A percentile compares a stretch with the other conserved stretches of the same genome.
phyloP scores from a whole-genome alignment of 352 stramenopile genomes.

The Phytophthora cajani region DNA sequence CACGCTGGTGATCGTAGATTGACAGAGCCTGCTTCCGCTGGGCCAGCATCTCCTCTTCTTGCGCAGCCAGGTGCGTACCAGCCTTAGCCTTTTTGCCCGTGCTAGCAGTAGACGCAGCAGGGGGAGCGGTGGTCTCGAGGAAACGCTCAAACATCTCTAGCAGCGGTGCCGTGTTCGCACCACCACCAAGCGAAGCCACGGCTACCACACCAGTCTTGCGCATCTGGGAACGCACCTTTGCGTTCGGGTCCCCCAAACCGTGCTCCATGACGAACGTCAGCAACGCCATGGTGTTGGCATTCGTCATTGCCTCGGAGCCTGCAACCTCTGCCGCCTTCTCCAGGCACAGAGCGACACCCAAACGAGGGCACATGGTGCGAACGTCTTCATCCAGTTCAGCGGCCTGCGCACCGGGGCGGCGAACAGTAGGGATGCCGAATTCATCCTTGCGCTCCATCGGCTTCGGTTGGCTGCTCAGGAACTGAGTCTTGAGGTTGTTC shows the following conservation, averaged over 20 bases:
- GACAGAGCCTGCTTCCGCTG: slow-evolving; percentile 46
- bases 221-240: slow-evolving; percentile 81
- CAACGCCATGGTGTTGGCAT: slow-evolving; percentile 64
- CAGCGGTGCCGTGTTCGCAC: slow-evolving; percentile 67
- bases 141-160: slow-evolving; percentile 81
- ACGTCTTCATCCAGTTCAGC: slow-evolving; percentile 63
- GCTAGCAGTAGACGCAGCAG: slow-evolving; percentile 10
- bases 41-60: slow-evolving; percentile 43
- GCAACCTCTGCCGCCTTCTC: slow-evolving; percentile 65
- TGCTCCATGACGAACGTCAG: slow-evolving; percentile 86
- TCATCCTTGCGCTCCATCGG: slow-evolving; percentile 64
- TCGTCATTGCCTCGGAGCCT: slow-evolving; percentile 49
- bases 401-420: slow-evolving; percentile 50
- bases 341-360: slow-evolving; percentile 80
- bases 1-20: slow-evolving; percentile 89
- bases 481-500: slow-evolving; percentile 75
- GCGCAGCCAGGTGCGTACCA: slow-evolving; percentile 32
- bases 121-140: slow-evolving; percentile 63
- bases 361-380: slow-evolving; percentile 63
- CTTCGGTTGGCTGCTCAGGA: slow-evolving; percentile 64
- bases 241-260: slow-evolving; percentile 75
- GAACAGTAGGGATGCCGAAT: slow-evolving; percentile 79
- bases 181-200: slow-evolving; percentile 72
- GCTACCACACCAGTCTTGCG: slow-evolving; percentile 85
- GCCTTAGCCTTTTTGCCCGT: slow-evolving; percentile 43